Conservation (phyloP, 495 filamentous ascomycete species). For the Penicillium robsamsonii region DNA sequence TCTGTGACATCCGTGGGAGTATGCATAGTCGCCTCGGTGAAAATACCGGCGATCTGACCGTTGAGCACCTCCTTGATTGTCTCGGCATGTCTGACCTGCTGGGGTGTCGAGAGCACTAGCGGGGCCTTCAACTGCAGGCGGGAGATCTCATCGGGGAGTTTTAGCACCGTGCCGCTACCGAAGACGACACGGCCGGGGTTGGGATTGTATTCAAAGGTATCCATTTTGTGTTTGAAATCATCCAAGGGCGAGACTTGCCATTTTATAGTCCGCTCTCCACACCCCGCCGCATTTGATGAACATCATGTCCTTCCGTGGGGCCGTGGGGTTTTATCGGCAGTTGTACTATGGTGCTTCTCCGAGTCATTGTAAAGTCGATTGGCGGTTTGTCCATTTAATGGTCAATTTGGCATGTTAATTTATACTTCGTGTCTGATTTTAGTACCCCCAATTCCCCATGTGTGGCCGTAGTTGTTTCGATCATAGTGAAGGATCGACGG, state of each 20-base stretch:
- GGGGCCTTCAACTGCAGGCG: slow-evolving; percentile 54
- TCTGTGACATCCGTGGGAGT: slow-evolving; percentile 63
- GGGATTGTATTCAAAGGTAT: slow-evolving; percentile 60
- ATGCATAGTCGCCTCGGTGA: slow-evolving; percentile 66
- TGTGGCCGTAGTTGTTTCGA: not conserved
- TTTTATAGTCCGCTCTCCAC: slow-evolving; percentile 34
- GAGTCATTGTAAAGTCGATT: not conserved
- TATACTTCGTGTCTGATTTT: not conserved
- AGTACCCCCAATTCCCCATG: not conserved
- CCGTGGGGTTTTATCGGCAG: slow-evolving; percentile 27
- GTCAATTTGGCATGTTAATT: not conserved
- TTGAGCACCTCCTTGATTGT: slow-evolving; percentile 48
- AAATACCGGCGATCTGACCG: slow-evolving; percentile 54
- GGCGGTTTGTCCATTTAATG: not conserved
- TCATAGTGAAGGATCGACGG: slow-evolving; percentile 2
- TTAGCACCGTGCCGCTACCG: slow-evolving; percentile 58
- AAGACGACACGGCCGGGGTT: slow-evolving; percentile 62
- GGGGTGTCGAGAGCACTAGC: slow-evolving; percentile 58
- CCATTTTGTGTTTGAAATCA: slow-evolving; percentile 34
- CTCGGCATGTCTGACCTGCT: slow-evolving; percentile 54
- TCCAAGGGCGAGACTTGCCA: slow-evolving; percentile 15
- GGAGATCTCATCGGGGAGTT: slow-evolving; percentile 57
- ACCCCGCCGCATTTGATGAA: slow-evolving; percentile 29
- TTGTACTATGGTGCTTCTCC: slow-evolving; percentile 18
- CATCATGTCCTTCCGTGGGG: slow-evolving; percentile 33